These are phyloP conservation scores for Phycomyces nitens DNA, from an alignment of 192 early-diverging fungal genomes.

Conservation along the genomic window DNA sequence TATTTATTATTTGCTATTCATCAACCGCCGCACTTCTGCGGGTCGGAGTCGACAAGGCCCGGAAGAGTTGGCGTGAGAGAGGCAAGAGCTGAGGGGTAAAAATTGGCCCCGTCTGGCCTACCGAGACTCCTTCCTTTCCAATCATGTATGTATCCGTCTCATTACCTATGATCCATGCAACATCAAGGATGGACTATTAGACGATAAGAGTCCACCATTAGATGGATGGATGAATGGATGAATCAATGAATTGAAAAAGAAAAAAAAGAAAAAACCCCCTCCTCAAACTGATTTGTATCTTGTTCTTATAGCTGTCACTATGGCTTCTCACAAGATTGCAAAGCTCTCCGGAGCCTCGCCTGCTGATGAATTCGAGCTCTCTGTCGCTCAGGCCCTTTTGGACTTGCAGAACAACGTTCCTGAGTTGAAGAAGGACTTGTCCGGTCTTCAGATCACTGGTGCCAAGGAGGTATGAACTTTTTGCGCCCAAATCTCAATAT, in stretches of 20 bases:
- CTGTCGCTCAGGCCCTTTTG: constrained; percentile 93
- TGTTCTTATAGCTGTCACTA: constrained; percentile 16
- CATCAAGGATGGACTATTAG: constrained; percentile 3
- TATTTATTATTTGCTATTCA: no score
- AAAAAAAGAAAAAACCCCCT: no score
- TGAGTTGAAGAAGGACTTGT: constrained; percentile 96
- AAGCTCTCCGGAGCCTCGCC: constrained; percentile 36
- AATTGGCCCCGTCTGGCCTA: background rate
- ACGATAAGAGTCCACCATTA: background rate
- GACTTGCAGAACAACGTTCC: constrained; percentile 94
- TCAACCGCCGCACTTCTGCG: no score
- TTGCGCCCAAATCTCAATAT: no score
- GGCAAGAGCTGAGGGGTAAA: background rate
- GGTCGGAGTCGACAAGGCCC: no score
- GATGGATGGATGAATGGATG: constrained; percentile 20
- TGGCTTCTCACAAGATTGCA: constrained; percentile 41
- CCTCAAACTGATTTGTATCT: no score
- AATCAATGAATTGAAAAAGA: constrained; percentile 5
- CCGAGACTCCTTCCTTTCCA: constrained; percentile 9
- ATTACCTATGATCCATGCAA: background rate
- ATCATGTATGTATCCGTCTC: constrained; percentile 9
- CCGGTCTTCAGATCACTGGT: constrained; percentile 87
- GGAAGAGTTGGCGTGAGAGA: background rate
- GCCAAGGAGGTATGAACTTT: constrained; percentile 83
- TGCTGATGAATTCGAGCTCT: constrained; percentile 81